These are phyloP conservation scores for Kwoniella newhampshirensis DNA, from an alignment of 768 basidiomycete genomes.

Conservation along the genomic window DNA sequence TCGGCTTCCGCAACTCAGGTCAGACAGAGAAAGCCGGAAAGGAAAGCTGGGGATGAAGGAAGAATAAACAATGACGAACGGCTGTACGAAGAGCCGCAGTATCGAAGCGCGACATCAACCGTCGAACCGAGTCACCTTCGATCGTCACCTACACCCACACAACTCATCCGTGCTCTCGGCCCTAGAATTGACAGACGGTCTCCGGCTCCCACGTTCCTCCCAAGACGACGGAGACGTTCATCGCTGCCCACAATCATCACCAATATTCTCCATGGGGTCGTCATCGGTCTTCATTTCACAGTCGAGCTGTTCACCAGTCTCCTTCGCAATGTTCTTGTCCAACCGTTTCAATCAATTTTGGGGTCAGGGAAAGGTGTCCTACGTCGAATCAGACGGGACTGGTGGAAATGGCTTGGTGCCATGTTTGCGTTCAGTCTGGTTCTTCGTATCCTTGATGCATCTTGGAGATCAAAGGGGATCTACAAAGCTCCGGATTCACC, in stretches of 20 bases:
- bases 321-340: slow-evolving; percentile 12
- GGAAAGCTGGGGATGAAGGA: slow-evolving; percentile 18
- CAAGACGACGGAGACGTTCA: slow-evolving; percentile 30
- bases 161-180: slow-evolving; percentile 33
- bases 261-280: slow-evolving; percentile 39
- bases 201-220: slow-evolving; percentile 27
- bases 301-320: slow-evolving; percentile 22
- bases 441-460: slow-evolving; percentile 26
- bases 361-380: slow-evolving; percentile 19
- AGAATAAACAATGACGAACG: slow-evolving; percentile 18
- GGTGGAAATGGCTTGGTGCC: slow-evolving; percentile 42
- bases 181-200: slow-evolving; percentile 28
- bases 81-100: slow-evolving; percentile 17
- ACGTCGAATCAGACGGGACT: slow-evolving; percentile 22
- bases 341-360: slow-evolving; percentile 9
- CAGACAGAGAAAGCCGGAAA: slow-evolving; percentile 25
- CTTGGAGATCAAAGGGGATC: slow-evolving; percentile 10
- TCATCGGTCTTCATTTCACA: slow-evolving; percentile 26
- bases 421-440: slow-evolving; percentile 31
- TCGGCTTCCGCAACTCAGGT: slow-evolving; percentile 43
- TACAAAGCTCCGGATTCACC: slow-evolving; percentile 29
- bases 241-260: slow-evolving; percentile 33
- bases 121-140: slow-evolving; percentile 8
- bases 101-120: slow-evolving; percentile 17
- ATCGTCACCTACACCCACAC: slow-evolving; percentile 40